These are phyloP conservation scores for Neurospora cerealis DNA, from an alignment of 495 filamentous ascomycete species.

Conservation along the genomic window DNA sequence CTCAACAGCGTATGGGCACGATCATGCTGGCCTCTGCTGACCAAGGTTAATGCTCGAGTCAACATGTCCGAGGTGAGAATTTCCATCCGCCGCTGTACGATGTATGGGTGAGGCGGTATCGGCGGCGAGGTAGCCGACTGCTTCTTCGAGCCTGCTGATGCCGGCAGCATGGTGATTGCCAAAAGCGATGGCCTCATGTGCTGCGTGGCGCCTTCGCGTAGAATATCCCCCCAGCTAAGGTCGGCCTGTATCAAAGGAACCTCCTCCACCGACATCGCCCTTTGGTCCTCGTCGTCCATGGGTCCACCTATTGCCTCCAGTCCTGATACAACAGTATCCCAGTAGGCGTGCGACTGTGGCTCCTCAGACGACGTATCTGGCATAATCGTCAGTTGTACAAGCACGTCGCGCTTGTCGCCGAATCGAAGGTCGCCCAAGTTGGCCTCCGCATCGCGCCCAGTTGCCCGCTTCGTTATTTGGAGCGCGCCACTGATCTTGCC, in stretches of 20 bases:
- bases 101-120: constrained; percentile 89
- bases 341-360: constrained; percentile 80
- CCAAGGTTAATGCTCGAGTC: constrained; percentile 81
- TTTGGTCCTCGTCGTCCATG: constrained; percentile 76
- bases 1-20: constrained; percentile 82
- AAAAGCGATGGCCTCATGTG: constrained; percentile 85
- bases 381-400: constrained; percentile 88
- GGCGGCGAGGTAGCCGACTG: constrained; percentile 60
- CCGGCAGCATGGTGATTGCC: constrained; percentile 97
- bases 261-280: constrained; percentile 82
- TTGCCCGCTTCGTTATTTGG: constrained; percentile 96
- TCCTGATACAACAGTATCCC: constrained; percentile 94
- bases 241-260: constrained; percentile 94
- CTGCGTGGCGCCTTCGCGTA: constrained; percentile 79
- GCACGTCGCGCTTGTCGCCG: constrained; percentile 93
- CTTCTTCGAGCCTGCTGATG: constrained; percentile 51
- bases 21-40: constrained; percentile 85
- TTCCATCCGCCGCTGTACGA: constrained; percentile 97
- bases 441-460: constrained; percentile 89
- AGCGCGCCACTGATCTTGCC: constrained; percentile 97
- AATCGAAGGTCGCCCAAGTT: constrained; percentile 88
- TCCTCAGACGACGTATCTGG: constrained; percentile 84
- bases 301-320: constrained; percentile 92
- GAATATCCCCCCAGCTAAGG: constrained; percentile 85
- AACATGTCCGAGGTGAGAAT: constrained; percentile 97